Percentiles rank a stretch among this genome's conserved stretches.
These are phyloP conservation scores for Phyllosticta citrichinensis DNA, from an alignment of 2,329 filamentous ascomycete species.

Conservation along the genomic window DNA sequence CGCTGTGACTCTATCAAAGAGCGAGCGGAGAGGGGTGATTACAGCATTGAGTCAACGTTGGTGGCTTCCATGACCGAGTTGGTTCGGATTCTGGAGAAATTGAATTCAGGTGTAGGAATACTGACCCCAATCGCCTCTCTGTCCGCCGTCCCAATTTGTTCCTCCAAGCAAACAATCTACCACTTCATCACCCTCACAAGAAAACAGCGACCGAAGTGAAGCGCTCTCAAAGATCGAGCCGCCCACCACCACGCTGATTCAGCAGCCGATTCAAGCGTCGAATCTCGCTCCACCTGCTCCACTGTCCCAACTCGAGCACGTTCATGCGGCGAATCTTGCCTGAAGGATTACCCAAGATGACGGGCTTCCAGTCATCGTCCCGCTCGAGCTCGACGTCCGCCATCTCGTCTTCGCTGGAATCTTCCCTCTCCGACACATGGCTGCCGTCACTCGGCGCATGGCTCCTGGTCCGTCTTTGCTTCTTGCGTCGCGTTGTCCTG, in stretches of 20 bases:
- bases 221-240: not conserved
- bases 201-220: too few relatives aligned
- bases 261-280: constrained; percentile 32
- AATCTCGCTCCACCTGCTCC: constrained; percentile 67
- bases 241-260: not conserved
- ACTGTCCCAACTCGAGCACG: constrained; percentile 56
- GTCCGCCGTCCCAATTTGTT: too few relatives aligned
- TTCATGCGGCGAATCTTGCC: constrained; percentile 61
- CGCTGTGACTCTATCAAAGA: constrained; percentile 12
- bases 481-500: constrained; percentile 31
- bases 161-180: too few relatives aligned
- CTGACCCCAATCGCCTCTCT: too few relatives aligned
- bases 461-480: constrained; percentile 13
- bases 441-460: not conserved
- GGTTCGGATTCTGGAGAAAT: too few relatives aligned
- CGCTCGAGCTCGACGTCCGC: constrained; percentile 38
- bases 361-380: constrained; percentile 53
- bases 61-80: too few relatives aligned
- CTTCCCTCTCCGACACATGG: constrained; percentile 20
- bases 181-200: too few relatives aligned
- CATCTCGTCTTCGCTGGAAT: constrained; percentile 22
- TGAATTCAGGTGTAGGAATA: too few relatives aligned
- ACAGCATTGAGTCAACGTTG: too few relatives aligned
- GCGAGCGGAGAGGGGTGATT: too few relatives aligned
- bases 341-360: constrained; percentile 62